Base-by-base conservation (phyloP, 2,329 filamentous ascomycete species). In the Escovopsis sp. region DNA sequence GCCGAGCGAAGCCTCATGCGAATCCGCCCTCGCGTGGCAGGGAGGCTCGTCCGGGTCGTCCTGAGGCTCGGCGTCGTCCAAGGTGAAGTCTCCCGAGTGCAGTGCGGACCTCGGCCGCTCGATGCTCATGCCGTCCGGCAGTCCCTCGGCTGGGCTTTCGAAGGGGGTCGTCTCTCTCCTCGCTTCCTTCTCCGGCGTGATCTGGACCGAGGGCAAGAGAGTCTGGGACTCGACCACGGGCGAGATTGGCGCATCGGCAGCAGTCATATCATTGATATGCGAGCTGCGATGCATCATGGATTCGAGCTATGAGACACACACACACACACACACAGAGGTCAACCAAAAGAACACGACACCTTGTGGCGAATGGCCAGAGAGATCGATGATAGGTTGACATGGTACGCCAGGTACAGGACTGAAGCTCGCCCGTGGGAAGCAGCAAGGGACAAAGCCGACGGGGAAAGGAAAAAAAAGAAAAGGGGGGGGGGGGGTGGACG, bases 101-200 rank as follows among this genome's bases (percentile, higher is more conserved):
- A 82, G 63, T 38, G 79, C 79, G 30, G 89, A 96, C 43, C 84
- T 72, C 38, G 89, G 89, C 41, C 88, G 75, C 59, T 88, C 81
- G 48, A 94, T 89, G 48, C 77, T 73, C 48, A 75, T 56, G 5
- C 77, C 73, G 45, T 75, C 68, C 46, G 66, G 65, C 38, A 73
- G 51, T 47, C 67, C 65, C 45, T 68, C 62, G 38, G 65, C 60
- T 7, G 51, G 45, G 18, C 52, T 46, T 32, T 51, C 46, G 12
- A 50, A 47, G 36, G 55, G 53, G 33, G 51, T 52, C 36, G 45
- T 53, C 28, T 11, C 28, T 9, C 8, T 32, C 28, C 28, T 11
- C 28, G 8, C 8, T 32, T 11, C 28, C 49, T 63, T 70, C 47
- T 69, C 68, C 4, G 69, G 68, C 2, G 67, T 68, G 45, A 73